These are phyloP conservation scores for Umbelopsis sp. DNA, from an alignment of 192 early-diverging fungal genomes.

Conservation along the genomic window DNA sequence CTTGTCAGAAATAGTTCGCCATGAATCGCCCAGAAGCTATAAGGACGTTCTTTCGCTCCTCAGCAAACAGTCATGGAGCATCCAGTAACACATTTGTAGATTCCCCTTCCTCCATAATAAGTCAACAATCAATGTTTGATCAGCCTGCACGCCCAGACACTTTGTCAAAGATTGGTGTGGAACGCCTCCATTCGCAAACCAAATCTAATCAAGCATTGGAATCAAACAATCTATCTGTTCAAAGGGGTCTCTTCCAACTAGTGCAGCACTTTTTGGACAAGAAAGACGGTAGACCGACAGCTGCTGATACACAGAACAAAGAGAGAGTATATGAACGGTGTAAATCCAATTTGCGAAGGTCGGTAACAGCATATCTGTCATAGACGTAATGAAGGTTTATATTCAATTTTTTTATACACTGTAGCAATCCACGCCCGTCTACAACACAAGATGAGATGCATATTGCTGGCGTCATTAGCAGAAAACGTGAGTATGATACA, in stretches of 20 bases:
- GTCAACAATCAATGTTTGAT: not conserved
- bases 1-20: too few species aligned
- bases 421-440: slow-evolving; percentile 32
- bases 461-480: slow-evolving; percentile 62
- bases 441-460: slow-evolving; percentile 57
- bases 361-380: not conserved
- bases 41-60: slow-evolving; percentile 8
- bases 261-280: slow-evolving; percentile 5
- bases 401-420: not conserved
- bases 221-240: not conserved
- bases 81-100: not conserved
- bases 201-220: not conserved
- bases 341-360: slow-evolving; percentile 1
- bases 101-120: not conserved
- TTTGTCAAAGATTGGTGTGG: not conserved
- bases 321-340: slow-evolving; percentile 5
- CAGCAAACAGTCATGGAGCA: not conserved
- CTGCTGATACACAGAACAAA: not conserved
- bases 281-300: not conserved
- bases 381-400: not conserved
- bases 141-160: not conserved
- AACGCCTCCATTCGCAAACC: not conserved
- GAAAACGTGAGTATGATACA: slow-evolving; percentile 52
- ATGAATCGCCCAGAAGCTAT: slow-evolving; percentile 18
- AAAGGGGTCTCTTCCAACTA: not conserved